Conservation (phyloP, 108 stramenopile species). For the Stephanodiscus minutulus region DNA sequence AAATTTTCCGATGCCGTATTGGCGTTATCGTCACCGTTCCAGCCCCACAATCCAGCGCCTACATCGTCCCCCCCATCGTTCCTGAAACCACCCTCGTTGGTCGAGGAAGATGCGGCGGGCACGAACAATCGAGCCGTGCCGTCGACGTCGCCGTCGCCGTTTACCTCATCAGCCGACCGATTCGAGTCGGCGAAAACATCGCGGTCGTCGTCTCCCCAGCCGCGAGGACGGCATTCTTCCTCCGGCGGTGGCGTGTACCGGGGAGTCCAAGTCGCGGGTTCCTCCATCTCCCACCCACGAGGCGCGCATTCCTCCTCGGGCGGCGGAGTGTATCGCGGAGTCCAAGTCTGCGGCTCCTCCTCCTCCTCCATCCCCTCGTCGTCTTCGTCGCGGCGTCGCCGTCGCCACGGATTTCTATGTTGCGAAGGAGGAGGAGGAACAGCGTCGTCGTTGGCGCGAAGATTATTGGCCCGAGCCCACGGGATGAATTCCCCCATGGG, state of each 20-base stretch:
- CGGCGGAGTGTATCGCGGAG: slow-evolving; percentile 51
- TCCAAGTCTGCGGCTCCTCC: slow-evolving; percentile 29
- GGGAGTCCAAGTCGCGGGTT: slow-evolving; percentile 41
- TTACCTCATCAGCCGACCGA: not conserved
- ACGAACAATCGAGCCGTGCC: slow-evolving; percentile 19
- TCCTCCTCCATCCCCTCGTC: not conserved
- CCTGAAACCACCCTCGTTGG: not conserved
- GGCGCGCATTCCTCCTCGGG: slow-evolving; percentile 41
- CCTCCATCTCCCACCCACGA: slow-evolving; percentile 13
- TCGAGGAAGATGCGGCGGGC: slow-evolving; percentile 7
- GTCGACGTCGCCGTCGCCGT: slow-evolving; percentile 1
- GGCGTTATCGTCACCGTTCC: slow-evolving; percentile 1
- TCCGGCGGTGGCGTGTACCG: slow-evolving; percentile 50
- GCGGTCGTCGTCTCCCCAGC: slow-evolving; percentile 22
- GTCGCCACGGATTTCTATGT: slow-evolving; percentile 19
- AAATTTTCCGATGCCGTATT: slow-evolving; percentile 2
- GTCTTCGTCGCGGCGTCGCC: slow-evolving; percentile 2
- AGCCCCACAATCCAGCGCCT: slow-evolving; percentile 13
- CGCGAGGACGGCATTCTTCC: slow-evolving; percentile 31
- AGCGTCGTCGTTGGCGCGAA: slow-evolving; percentile 8
- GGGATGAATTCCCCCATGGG: slow-evolving; percentile 37
- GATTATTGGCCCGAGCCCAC: slow-evolving; percentile 49
- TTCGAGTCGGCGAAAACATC: not conserved
- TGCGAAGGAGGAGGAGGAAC: too few relatives aligned
- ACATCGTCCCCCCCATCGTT: slow-evolving; percentile 1